These are phyloP conservation scores for Dioscorea dumetorum DNA, from an alignment of 106 monocot species.

Conservation along the genomic window DNA sequence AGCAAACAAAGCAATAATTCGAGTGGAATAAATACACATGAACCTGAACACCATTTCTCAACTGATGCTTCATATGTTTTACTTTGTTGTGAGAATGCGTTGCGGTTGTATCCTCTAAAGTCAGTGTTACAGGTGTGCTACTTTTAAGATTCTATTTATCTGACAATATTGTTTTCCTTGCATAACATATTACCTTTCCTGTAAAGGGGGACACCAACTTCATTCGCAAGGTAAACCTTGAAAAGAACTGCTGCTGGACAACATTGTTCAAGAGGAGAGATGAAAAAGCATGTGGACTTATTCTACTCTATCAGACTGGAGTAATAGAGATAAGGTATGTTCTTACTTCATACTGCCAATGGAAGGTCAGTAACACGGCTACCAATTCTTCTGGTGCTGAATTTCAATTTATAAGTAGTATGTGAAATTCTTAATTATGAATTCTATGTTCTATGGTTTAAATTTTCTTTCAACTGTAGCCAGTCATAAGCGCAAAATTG, in stretches of 20 bases:
- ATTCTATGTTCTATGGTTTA: too few relatives aligned
- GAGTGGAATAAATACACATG: slow-evolving; percentile 15
- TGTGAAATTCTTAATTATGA: too few relatives aligned
- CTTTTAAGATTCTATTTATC: background rate
- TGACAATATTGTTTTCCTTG: background rate
- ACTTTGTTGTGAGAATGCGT: slow-evolving; percentile 59
- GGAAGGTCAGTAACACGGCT: too few relatives aligned
- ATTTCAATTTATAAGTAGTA: too few relatives aligned
- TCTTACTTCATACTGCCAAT: too few relatives aligned
- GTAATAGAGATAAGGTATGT: slow-evolving; percentile 72
- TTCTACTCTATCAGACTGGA: slow-evolving; percentile 88
- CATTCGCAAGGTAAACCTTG: slow-evolving; percentile 44
- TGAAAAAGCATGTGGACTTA: slow-evolving; percentile 35
- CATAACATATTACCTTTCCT: background rate
- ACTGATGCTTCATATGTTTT: slow-evolving; percentile 33
- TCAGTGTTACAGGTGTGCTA: slow-evolving; percentile 56
- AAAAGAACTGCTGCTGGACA: slow-evolving; percentile 77
- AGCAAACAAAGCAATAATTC: slow-evolving; percentile 13
- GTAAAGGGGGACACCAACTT: slow-evolving; percentile 42
- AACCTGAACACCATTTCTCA: slow-evolving; percentile 10
- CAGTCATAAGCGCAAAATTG: too few relatives aligned
- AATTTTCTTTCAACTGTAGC: too few relatives aligned
- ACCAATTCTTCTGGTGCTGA: too few relatives aligned
- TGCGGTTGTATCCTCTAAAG: slow-evolving; percentile 51
- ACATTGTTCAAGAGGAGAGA: slow-evolving; percentile 42